Evolutionary conservation across 2,329 filamentous ascomycete genomes (phyloP), one percentile per base, ranked within the genome.

Genomic region (Penicillium expansum): DNA sequence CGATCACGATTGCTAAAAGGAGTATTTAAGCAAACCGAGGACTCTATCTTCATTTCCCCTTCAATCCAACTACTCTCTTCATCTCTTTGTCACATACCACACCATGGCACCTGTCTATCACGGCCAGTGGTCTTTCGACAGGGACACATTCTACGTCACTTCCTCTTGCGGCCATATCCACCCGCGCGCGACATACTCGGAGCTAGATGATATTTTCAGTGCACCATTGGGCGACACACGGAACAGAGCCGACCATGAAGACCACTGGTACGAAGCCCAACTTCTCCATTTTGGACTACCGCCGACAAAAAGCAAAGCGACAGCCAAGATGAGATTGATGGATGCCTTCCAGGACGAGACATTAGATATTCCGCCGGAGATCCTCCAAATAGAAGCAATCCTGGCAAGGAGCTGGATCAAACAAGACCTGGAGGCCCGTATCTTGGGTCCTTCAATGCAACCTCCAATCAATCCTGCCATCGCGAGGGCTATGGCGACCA

Each of bases 181-280:
- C 61, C 75, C 77, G 1, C 80, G 80, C 4, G 79, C 77, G 0
- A 76, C 75, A 1, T 32, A 70, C 3, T 62, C 71, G 0, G 79
- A 83, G 61, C 73, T 83, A 5, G 73, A 76, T 57, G 68, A 74
- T 2, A 74, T 79, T 47, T 80, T 82, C 59, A 49, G 60, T 13
- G 48, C 61, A 35, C 49, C 9, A 18, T 29, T 16, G 5, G 27
- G 29, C 3, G 38, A 50, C 13, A 49, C 14, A 4, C 48, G 45
- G 4, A 44, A 59, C 7, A 22, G 33, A 16, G 76, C 79, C 43
- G 82, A 86, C 62, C 79, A 78, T 42, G 79, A 83, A 0, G 83
- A 77, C 1, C 83, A 86, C 60, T 88, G 81, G 81, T 87, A 84
- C 56, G 80, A 84, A 59, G 83, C 85, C 0, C 84, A 88, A 60